These are phyloP conservation scores for Gossypium turneri DNA, from an alignment of 345 rosid species.

Conservation along the genomic window DNA sequence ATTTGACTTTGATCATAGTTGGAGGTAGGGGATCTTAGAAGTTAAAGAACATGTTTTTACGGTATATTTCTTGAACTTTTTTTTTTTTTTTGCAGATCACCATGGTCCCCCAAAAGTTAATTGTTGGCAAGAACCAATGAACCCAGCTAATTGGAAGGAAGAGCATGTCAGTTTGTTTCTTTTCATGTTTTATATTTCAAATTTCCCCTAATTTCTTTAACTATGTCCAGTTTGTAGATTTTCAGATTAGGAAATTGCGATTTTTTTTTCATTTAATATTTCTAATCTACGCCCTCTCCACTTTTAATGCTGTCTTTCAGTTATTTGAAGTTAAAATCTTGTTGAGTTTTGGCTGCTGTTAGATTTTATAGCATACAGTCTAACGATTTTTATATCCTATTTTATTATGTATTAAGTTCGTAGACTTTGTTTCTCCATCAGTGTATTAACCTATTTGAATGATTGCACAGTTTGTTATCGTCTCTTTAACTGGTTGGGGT, in stretches of 20 bases:
- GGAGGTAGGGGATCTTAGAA: background rate
- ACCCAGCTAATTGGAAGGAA: slow-evolving; percentile 88
- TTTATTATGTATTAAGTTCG: background rate
- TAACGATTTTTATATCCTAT: too few species aligned
- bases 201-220: background rate
- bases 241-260: background rate
- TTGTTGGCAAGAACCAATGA: slow-evolving; percentile 78
- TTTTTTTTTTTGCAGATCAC: slow-evolving; percentile 48
- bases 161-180: slow-evolving; percentile 64
- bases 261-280: background rate
- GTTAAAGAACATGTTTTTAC: background rate
- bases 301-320: background rate
- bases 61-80: background rate
- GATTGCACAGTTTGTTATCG: slow-evolving; percentile 58
- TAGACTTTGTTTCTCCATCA: background rate
- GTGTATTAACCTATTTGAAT: background rate
- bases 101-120: slow-evolving; percentile 79
- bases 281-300: background rate
- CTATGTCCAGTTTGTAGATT: background rate
- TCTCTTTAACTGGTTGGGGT: slow-evolving; percentile 66
- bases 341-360: background rate
- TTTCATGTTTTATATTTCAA: background rate
- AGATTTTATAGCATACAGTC: background rate
- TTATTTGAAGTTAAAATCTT: background rate
- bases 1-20: slow-evolving; percentile 3